Base-by-base conservation (phyloP, 495 filamentous ascomycete genomes). In the Talaromyces thailandensis region DNA sequence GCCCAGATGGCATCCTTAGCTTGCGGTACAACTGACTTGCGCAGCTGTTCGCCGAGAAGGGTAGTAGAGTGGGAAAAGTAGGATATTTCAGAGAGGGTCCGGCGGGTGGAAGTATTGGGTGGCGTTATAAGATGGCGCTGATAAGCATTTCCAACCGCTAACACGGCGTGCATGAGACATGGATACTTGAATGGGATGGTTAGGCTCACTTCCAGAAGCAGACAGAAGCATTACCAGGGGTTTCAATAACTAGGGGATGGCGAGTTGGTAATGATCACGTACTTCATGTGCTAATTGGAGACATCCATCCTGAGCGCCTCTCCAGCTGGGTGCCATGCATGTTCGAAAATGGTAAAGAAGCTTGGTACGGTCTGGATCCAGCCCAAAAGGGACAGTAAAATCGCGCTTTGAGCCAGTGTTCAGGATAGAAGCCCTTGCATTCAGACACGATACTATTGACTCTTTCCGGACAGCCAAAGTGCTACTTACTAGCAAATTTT, bases 1-100 rank as follows among this genome's bases (percentile, higher is more conserved):
- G 66, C 75, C 73, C 71, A 77, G 23, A 79, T 62, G n/a, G 76
- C 61, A 65, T 79, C 77, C 25, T 67, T 68, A 24, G 78, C 75
- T 32, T 68, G 63, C 5, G 66, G 61, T 11, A 64, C 21, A 16
- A 76, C 73, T 6, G 70, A 68, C 9, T 57, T 37, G 2, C 63
- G 65, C 6, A 79, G 59, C 29, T 69, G 69, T 45, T 65, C 32
- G 53, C 65, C 67, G 35, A 78, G 67, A n/a, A 75, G 61, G 16
- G 62, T 63, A 43, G 70, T 73, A 4, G 65, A 66, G 45, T 68
- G 65, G n/a, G 68, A 70, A 59, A 65, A 72, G 60, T 78, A 72
- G 56, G 71, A 73, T n/a, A 64, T 61, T 50, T 77, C 76, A 16
- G 66, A 59, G 5, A 64, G 32, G 26, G 70, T 66, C 53, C 66